A percentile compares a stretch with the other conserved stretches of the same genome.
Conservation (phyloP, 2,329 filamentous ascomycete species). For the Aspergillus neotritici region DNA sequence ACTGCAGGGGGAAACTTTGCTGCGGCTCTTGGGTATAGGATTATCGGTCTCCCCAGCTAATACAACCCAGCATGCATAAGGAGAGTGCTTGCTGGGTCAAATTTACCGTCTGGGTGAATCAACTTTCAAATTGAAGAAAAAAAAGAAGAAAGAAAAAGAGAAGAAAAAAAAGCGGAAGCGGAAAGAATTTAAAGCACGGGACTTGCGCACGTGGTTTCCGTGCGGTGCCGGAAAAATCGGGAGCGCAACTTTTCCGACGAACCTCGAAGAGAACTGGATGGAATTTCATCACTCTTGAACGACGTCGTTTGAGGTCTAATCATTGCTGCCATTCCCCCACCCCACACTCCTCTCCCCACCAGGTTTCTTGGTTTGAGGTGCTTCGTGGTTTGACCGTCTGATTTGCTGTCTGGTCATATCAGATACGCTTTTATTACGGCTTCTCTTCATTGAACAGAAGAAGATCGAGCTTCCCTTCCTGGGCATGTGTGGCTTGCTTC, state of each 20-base stretch:
- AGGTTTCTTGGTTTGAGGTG: no score
- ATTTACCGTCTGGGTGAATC: slow-evolving; percentile 50
- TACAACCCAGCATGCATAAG: slow-evolving; percentile 55
- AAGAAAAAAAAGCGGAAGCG: slow-evolving; percentile 15
- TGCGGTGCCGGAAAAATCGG: slow-evolving; percentile 17
- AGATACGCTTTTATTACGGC: no score
- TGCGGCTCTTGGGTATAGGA: slow-evolving; percentile 48
- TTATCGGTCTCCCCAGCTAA: slow-evolving; percentile 46
- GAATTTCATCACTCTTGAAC: slow-evolving; percentile 1
- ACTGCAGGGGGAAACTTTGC: slow-evolving; percentile 42
- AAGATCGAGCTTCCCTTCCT: no score
- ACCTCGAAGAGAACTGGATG: slow-evolving; percentile 10
- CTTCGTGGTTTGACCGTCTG: no score
- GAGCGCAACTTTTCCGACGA: slow-evolving; percentile 27
- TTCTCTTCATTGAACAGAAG: slow-evolving; percentile 1
- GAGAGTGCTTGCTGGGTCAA: slow-evolving; percentile 50
- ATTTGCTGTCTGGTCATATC: no score
- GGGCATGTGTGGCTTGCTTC: neutral
- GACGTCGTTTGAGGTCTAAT: neutral
- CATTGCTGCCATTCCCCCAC: neutral
- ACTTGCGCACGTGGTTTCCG: slow-evolving; percentile 21
- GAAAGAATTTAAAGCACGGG: slow-evolving; percentile 14
- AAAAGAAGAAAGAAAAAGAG: slow-evolving; percentile 30
- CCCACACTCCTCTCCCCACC: no score
- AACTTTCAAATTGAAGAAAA: slow-evolving; percentile 50